Percentiles rank a stretch among this genome's conserved stretches.
phyloP scores from a whole-genome alignment of 257 asterid genomes.

The Solanum lycopersicoides region DNA sequence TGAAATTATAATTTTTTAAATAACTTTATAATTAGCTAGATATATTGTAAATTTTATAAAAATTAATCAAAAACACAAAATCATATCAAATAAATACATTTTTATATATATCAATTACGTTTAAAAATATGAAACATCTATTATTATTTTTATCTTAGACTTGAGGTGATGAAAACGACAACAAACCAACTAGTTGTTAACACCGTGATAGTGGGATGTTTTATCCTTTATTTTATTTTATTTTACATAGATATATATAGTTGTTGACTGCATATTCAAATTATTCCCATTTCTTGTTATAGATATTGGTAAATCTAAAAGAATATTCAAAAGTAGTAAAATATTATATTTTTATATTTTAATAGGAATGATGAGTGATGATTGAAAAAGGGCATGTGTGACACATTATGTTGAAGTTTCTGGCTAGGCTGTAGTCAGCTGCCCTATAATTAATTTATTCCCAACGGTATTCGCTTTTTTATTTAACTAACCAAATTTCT shows the following conservation, averaged over 20 bases:
- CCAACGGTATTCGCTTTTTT: background rate
- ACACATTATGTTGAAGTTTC: background rate
- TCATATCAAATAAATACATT: background rate
- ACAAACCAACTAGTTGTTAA: too few species aligned
- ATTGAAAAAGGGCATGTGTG: background rate
- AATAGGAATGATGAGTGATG: background rate
- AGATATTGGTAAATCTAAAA: background rate
- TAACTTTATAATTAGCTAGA: background rate
- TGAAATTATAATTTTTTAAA: too few species aligned
- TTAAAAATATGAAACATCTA: too few species aligned
- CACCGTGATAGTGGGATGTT: too few species aligned
- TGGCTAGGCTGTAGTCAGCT: background rate
- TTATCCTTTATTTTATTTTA: too few species aligned
- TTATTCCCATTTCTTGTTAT: background rate
- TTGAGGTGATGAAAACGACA: too few species aligned
- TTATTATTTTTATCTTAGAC: rapidly evolving
- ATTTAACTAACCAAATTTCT: background rate
- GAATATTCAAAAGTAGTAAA: background rate
- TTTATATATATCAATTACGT: too few species aligned
- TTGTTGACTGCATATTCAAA: background rate
- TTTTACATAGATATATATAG: background rate
- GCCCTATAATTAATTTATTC: background rate
- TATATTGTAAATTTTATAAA: background rate
- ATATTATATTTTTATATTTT: background rate
- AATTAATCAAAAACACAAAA: background rate